Percentiles rank a stretch among this genome's conserved stretches.
phyloP scores from a whole-genome alignment of 306 rosid genomes.

The Quercus aquifolioides region DNA sequence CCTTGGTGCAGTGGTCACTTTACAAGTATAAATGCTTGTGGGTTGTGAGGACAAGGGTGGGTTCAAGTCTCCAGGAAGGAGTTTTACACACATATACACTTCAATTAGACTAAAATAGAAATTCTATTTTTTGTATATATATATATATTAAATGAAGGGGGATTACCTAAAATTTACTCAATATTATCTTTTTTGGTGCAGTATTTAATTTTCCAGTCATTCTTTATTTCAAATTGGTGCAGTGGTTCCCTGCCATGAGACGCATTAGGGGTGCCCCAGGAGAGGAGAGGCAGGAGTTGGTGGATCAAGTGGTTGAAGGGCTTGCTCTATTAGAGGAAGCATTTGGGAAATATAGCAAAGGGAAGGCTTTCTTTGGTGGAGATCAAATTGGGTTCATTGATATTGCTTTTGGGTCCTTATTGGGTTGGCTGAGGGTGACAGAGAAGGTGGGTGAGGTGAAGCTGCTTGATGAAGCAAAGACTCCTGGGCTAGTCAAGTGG shows the following conservation, averaged over 20 bases:
- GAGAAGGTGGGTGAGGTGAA: slow-evolving; percentile 36
- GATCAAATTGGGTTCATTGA: slow-evolving; percentile 53
- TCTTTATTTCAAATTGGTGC: not conserved
- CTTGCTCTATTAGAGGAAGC: slow-evolving; percentile 42
- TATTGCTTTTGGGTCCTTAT: slow-evolving; percentile 49
- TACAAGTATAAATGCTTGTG: too few relatives aligned
- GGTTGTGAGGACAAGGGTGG: too few relatives aligned
- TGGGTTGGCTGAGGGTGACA: slow-evolving; percentile 50
- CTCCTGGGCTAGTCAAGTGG: slow-evolving; percentile 49
- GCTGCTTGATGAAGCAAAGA: slow-evolving; percentile 33
- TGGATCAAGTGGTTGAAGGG: slow-evolving; percentile 30
- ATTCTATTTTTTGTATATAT: too few relatives aligned
- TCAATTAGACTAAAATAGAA: too few relatives aligned
- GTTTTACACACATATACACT: too few relatives aligned
- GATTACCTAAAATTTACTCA: too few relatives aligned
- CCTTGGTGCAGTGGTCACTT: too few relatives aligned
- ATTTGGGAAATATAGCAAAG: slow-evolving; percentile 38
- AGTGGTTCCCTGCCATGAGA: slow-evolving; percentile 47
- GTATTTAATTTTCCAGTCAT: not conserved
- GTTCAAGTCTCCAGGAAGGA: too few relatives aligned
- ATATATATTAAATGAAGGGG: too few relatives aligned
- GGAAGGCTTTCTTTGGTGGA: slow-evolving; percentile 53
- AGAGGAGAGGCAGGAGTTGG: slow-evolving; percentile 35
- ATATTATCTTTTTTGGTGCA: too few relatives aligned
- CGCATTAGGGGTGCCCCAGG: slow-evolving; percentile 19